Conservation (phyloP, 306 rosid genomes). For the Glycine tomentella region DNA sequence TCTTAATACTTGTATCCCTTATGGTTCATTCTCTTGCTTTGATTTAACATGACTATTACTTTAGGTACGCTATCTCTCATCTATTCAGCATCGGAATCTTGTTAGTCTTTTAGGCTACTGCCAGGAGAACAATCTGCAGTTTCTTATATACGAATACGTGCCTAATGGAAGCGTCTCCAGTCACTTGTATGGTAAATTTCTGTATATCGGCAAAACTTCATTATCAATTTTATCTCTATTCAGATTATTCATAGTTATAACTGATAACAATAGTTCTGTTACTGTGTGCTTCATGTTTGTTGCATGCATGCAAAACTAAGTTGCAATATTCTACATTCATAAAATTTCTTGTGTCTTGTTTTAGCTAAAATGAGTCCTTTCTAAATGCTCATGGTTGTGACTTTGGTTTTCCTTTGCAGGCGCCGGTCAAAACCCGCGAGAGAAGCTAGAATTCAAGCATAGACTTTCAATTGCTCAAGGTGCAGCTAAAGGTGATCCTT, state of each 20-base stretch:
- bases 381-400: conserved; percentile 36
- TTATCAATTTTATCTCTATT: neutral
- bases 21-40: conserved; percentile 49
- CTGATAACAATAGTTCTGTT: neutral
- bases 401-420: conserved; percentile 57
- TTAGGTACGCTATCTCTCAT: conserved; percentile 85
- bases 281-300: conserved; percentile 1
- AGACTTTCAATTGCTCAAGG: conserved; percentile 90
- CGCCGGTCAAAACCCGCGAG: conserved; percentile 58
- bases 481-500: conserved; percentile 99
- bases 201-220: conserved; percentile 26
- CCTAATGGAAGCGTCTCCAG: conserved; percentile 92
- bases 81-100: conserved; percentile 80
- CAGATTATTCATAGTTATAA: neutral
- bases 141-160: conserved; percentile 85
- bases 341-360: neutral
- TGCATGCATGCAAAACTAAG: conserved; percentile 1
- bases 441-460: conserved; percentile 90
- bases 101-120: conserved; percentile 93
- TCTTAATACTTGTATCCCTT: conserved; percentile 20
- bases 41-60: conserved; percentile 49
- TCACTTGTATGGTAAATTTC: conserved; percentile 89
- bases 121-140: conserved; percentile 86
- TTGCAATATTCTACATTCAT: neutral
- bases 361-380: conserved; percentile 26